Percentiles rank a stretch among this genome's conserved stretches.
phyloP scores from a whole-genome alignment of 768 basidiomycete genomes.

The Pleurotus tuber-regium region DNA sequence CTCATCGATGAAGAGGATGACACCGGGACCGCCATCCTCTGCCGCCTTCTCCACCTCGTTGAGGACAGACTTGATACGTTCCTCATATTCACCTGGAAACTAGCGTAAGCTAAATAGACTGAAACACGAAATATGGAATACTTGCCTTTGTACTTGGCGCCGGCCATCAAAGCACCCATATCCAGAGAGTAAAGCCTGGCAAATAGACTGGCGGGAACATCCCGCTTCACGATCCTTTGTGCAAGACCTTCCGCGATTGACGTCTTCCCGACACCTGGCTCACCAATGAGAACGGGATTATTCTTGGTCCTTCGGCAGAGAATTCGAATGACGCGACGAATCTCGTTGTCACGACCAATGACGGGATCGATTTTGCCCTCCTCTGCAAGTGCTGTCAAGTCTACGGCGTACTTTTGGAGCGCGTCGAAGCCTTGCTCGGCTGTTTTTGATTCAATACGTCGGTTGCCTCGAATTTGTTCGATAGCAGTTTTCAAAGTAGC shows the following conservation, averaged over 20 bases:
- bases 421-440: conserved; percentile 96
- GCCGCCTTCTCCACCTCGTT: conserved; percentile 90
- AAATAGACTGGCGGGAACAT: conserved; percentile 76
- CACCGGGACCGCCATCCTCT: conserved; percentile 67
- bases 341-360: conserved; percentile 91
- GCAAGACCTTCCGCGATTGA: conserved; percentile 94
- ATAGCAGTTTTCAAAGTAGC: conserved; percentile 73
- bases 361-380: conserved; percentile 96
- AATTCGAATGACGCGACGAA: conserved; percentile 80
- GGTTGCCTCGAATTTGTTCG: conserved; percentile 77
- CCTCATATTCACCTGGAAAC: conserved; percentile 74
- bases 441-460: conserved; percentile 78
- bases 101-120: neutral
- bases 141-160: conserved; percentile 82
- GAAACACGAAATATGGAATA: neutral
- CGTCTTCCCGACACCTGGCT: conserved; percentile 95
- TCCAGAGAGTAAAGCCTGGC: conserved; percentile 82
- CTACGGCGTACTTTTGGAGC: conserved; percentile 82
- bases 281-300: conserved; percentile 95
- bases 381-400: conserved; percentile 83
- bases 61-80: conserved; percentile 89
- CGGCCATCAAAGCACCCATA: conserved; percentile 95
- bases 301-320: conserved; percentile 92
- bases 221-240: conserved; percentile 91
- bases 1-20: conserved; percentile 96